These are phyloP conservation scores for Cladorrhinum sp. DNA, from an alignment of 2,329 filamentous ascomycete species.

Conservation along the genomic window DNA sequence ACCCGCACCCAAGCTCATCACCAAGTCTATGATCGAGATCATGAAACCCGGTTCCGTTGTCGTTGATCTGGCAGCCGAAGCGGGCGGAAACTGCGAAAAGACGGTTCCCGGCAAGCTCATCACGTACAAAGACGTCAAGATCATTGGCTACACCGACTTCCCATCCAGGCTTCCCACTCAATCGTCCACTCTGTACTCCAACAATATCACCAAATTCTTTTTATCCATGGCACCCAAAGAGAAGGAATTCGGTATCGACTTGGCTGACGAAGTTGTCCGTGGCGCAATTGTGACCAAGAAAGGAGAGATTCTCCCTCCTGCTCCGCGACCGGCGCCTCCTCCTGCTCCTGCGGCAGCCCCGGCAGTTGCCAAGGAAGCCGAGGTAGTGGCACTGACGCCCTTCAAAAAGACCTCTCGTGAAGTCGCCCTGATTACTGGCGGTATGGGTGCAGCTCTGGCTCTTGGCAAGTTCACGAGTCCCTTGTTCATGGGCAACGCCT, in stretches of 20 bases:
- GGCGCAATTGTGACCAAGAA: constrained; percentile 79
- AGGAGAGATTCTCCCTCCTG: constrained; percentile 71
- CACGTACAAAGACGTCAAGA: constrained; percentile 72
- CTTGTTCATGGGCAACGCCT: constrained; percentile 82
- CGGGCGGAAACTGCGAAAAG: constrained; percentile 82
- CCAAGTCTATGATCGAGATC: constrained; percentile 70
- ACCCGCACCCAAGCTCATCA: constrained; percentile 80
- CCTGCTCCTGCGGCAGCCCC: constrained; percentile 52
- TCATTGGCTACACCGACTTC: constrained; percentile 87
- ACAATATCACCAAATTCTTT: constrained; percentile 88
- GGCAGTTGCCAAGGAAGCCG: constrained; percentile 53
- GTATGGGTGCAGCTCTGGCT: constrained; percentile 71
- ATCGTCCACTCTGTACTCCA: constrained; percentile 85
- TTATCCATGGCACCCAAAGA: constrained; percentile 77
- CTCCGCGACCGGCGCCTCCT: constrained; percentile 64
- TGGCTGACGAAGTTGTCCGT: constrained; percentile 80
- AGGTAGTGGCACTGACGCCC: constrained; percentile 68
- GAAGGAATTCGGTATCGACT: constrained; percentile 75
- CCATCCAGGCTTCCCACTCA: constrained; percentile 84
- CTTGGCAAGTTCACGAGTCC: constrained; percentile 79
- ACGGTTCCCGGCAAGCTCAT: constrained; percentile 70
- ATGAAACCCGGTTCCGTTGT: constrained; percentile 91
- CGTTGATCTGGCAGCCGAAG: constrained; percentile 84
- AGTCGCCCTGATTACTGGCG: constrained; percentile 69
- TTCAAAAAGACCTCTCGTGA: constrained; percentile 78